These are phyloP conservation scores for Suillus cothurnatus DNA, from an alignment of 768 basidiomycete genomes.

Conservation along the genomic window DNA sequence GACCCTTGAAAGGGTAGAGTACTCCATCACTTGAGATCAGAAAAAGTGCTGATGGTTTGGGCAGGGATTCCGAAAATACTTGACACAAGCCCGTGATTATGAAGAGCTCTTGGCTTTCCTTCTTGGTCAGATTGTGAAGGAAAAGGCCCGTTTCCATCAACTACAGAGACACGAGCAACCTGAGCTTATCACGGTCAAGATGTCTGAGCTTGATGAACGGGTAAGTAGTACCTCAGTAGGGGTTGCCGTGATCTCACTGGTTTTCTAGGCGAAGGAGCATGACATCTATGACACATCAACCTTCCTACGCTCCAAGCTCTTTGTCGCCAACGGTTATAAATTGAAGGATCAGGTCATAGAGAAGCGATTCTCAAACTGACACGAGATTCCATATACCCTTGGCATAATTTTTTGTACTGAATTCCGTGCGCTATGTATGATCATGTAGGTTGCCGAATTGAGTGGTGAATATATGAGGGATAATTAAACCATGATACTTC, in stretches of 20 bases:
- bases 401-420: constrained; percentile 11
- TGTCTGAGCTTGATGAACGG: constrained; percentile 83
- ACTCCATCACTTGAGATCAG: neutral
- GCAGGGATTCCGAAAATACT: constrained; percentile 96
- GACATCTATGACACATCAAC: constrained; percentile 91
- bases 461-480: constrained; percentile 34
- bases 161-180: constrained; percentile 78
- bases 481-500: constrained; percentile 24
- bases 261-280: constrained; percentile 84
- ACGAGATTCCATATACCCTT: neutral
- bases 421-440: constrained; percentile 19
- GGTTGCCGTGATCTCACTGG: constrained; percentile 13
- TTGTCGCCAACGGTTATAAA: constrained; percentile 87
- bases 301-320: constrained; percentile 85
- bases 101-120: constrained; percentile 95
- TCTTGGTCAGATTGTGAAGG: constrained; percentile 91
- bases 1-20: constrained; percentile 82
- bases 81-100: constrained; percentile 93
- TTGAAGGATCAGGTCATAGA: constrained; percentile 65
- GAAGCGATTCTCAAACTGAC: constrained; percentile 62
- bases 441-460: constrained; percentile 17
- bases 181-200: constrained; percentile 70
- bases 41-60: constrained; percentile 17
- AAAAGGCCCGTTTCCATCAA: constrained; percentile 85
- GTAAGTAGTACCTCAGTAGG: constrained; percentile 46